Percentiles rank a stretch among this genome's conserved stretches.
Conservation (phyloP, 164 flowering plant species). For the Tetrastigma voinierianum region DNA sequence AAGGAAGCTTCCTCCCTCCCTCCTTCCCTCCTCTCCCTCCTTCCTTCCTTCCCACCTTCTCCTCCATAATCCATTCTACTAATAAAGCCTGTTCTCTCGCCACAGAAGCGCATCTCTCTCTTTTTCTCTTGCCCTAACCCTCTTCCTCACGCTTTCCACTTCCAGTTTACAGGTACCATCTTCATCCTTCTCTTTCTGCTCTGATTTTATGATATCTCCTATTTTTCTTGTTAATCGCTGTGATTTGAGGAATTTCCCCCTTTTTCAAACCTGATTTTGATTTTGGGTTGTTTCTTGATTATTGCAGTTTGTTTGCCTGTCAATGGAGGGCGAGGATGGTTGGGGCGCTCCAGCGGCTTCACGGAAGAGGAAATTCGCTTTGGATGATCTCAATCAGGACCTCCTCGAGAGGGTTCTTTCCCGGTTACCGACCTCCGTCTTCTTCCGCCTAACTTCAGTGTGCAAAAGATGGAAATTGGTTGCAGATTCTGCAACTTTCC, state of each 20-base stretch:
- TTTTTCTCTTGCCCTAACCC: neutral
- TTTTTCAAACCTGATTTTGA: neutral
- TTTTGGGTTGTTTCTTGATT: neutral
- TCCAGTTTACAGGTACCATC: neutral
- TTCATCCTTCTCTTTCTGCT: neutral
- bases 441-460: slow-evolving; percentile 65
- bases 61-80: neutral
- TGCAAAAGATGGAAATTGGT: slow-evolving; percentile 81
- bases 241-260: too few species aligned
- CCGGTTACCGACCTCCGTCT: slow-evolving; percentile 67
- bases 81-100: neutral
- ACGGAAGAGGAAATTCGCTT: slow-evolving; percentile 37
- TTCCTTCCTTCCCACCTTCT: neutral
- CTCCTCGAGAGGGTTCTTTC: slow-evolving; percentile 68
- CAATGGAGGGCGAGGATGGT: slow-evolving; percentile 22
- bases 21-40: slow-evolving; percentile 4
- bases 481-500: slow-evolving; percentile 48
- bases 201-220: neutral
- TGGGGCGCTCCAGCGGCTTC: neutral
- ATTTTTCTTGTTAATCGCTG: neutral
- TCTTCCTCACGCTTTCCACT: neutral
- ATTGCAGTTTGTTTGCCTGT: neutral
- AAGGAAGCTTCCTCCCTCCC: slow-evolving; percentile 19
- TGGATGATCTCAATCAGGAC: slow-evolving; percentile 66
- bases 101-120: neutral